These are phyloP conservation scores for Platanthera guangdongensis DNA, from an alignment of 106 monocot species.

Conservation along the genomic window DNA sequence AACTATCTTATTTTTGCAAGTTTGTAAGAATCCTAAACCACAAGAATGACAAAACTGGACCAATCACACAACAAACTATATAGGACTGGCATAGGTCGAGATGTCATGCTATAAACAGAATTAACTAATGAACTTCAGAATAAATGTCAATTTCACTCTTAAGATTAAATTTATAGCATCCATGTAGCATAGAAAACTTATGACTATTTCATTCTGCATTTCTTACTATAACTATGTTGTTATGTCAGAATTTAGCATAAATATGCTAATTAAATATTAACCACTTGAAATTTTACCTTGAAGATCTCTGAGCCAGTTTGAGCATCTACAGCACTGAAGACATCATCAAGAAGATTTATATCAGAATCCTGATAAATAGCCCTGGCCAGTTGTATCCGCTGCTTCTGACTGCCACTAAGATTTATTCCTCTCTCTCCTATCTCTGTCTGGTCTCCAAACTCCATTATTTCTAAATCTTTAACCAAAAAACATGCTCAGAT, in stretches of 20 bases:
- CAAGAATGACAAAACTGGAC: too few relatives aligned
- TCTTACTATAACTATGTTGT: too few relatives aligned
- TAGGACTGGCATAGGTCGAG: too few relatives aligned
- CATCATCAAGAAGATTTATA: constrained; percentile 91
- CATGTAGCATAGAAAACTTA: too few relatives aligned
- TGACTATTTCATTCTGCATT: too few relatives aligned
- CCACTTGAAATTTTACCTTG: constrained; percentile 39
- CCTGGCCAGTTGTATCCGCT: constrained; percentile 86
- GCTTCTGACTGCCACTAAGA: constrained; percentile 95
- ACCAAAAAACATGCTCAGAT: constrained; percentile 73
- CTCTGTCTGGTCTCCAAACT: constrained; percentile 97
- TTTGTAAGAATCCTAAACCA: background rate
- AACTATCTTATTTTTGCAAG: background rate
- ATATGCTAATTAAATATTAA: background rate
- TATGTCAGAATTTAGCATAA: background rate
- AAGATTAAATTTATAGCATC: too few relatives aligned
- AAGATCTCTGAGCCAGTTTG: constrained; percentile 93
- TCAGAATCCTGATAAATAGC: constrained; percentile 92
- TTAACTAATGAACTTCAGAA: too few relatives aligned
- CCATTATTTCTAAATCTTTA: constrained; percentile 95
- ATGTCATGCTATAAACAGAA: too few relatives aligned
- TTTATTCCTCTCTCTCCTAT: too few relatives aligned
- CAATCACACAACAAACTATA: too few relatives aligned
- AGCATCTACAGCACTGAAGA: constrained; percentile 96
- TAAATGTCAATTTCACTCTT: too few relatives aligned